Evolutionary conservation across 768 basidiomycete genomes (phyloP).

Genomic region (Termitomyces sp.): DNA sequence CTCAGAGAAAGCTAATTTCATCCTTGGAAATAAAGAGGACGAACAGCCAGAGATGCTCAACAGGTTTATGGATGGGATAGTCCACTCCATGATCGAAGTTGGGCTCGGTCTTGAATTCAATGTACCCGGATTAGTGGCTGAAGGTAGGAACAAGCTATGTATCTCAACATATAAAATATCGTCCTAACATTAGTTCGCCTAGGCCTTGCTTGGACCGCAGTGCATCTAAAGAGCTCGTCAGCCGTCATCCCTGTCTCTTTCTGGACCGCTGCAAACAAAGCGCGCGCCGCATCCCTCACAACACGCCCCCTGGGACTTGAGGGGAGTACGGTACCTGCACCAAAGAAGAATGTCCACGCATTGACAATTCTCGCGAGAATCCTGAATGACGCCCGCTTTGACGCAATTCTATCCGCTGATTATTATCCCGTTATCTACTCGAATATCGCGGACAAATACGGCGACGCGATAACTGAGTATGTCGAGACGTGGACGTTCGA

Average conservation of each 20-base stretch:
- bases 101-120: constrained; percentile 62
- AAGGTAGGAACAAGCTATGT: constrained; percentile 42
- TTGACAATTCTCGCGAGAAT: constrained; percentile 52
- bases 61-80: constrained; percentile 46
- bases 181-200: not conserved
- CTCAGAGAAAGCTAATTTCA: constrained; percentile 39
- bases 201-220: constrained; percentile 56
- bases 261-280: constrained; percentile 10
- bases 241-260: constrained; percentile 24
- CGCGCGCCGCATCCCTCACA: constrained; percentile 1
- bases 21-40: constrained; percentile 16
- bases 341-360: constrained; percentile 28
- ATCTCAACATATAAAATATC: not conserved
- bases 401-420: constrained; percentile 8
- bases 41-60: constrained; percentile 38
- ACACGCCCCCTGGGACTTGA: constrained; percentile 4
- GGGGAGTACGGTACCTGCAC: not conserved
- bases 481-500: constrained; percentile 39
- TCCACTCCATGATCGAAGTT: constrained; percentile 62
- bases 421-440: constrained; percentile 21
- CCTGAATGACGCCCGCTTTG: constrained; percentile 40
- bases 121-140: constrained; percentile 50
- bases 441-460: constrained; percentile 28
- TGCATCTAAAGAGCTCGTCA: constrained; percentile 33
- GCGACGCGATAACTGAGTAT: constrained; percentile 34